Conservation (phyloP, 2,329 filamentous ascomycete genomes). For the Colletotrichum sp. region DNA sequence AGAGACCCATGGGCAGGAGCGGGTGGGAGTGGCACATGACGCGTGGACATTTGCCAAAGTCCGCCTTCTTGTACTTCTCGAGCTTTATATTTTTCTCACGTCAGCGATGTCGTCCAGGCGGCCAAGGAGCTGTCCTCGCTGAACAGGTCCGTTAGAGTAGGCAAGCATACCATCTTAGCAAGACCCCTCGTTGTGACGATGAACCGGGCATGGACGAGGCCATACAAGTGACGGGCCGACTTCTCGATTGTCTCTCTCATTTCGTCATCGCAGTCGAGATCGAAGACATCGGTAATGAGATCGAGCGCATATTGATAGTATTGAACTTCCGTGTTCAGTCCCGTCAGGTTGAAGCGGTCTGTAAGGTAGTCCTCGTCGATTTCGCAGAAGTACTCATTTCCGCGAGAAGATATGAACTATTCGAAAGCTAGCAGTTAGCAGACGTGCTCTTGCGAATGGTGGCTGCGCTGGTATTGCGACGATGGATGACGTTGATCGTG, state of each 20-base stretch:
- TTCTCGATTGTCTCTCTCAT: slow-evolving; percentile 99
- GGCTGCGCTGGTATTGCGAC: neutral
- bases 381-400: slow-evolving; percentile 99
- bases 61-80: slow-evolving; percentile 97
- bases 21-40: slow-evolving; percentile 95
- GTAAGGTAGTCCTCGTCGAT: slow-evolving; percentile 99
- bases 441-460: neutral
- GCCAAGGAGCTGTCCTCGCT: neutral
- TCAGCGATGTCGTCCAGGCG: neutral
- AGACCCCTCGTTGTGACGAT: slow-evolving; percentile 95
- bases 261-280: slow-evolving; percentile 97
- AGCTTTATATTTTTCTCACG: slow-evolving; percentile 61
- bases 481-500: neutral
- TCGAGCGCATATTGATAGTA: slow-evolving; percentile 99
- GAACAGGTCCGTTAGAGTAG: neutral
- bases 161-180: slow-evolving; percentile 83
- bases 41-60: slow-evolving; percentile 97
- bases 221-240: slow-evolving; percentile 93
- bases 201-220: slow-evolving; percentile 93
- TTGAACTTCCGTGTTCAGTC: slow-evolving; percentile 94
- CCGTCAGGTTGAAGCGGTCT: slow-evolving; percentile 97
- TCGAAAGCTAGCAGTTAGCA: slow-evolving; percentile 23
- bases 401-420: slow-evolving; percentile 96
- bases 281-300: slow-evolving; percentile 96
- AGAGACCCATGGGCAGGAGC: slow-evolving; percentile 91